phyloP scores from a whole-genome alignment of 2,329 filamentous ascomycete species.

The Fusarium sp. region DNA sequence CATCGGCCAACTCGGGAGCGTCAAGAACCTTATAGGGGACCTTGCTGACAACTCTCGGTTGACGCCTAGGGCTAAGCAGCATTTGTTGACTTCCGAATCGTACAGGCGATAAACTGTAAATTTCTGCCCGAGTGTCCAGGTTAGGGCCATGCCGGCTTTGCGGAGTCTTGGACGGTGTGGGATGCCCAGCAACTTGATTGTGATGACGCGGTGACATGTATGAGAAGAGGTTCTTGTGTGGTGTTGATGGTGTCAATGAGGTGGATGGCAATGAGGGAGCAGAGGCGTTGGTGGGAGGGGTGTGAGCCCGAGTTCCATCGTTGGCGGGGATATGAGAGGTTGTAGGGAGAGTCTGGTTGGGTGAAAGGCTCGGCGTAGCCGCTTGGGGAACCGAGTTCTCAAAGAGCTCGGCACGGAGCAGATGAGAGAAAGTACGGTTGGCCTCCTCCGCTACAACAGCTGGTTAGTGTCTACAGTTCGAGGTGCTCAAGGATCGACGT shows the following conservation, averaged over 20 bases:
- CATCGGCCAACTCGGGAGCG: slow-evolving; percentile 93
- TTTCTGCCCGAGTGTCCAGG: slow-evolving; percentile 86
- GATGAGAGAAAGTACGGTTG: slow-evolving; percentile 87
- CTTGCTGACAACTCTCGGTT: slow-evolving; percentile 90
- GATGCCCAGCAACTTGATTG: slow-evolving; percentile 77
- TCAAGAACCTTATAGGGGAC: slow-evolving; percentile 98
- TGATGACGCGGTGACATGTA: slow-evolving; percentile 82
- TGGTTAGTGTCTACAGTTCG: slow-evolving; percentile 16
- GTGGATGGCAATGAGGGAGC: slow-evolving; percentile 72
- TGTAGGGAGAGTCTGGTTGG: slow-evolving; percentile 62
- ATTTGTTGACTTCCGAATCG: slow-evolving; percentile 93
- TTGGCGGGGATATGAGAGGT: slow-evolving; percentile 63
- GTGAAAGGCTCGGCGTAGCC: slow-evolving; percentile 69
- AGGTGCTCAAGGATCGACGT: slow-evolving; percentile 46
- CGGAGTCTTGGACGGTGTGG: slow-evolving; percentile 87
- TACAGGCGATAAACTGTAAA: slow-evolving; percentile 95
- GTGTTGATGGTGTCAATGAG: slow-evolving; percentile 88
- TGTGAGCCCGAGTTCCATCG: slow-evolving; percentile 78
- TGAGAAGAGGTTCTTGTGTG: slow-evolving; percentile 96
- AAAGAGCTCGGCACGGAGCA: slow-evolving; percentile 92
- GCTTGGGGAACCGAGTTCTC: slow-evolving; percentile 87
- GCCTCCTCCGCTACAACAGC: slow-evolving; percentile 79
- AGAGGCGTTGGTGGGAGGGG: slow-evolving; percentile 75
- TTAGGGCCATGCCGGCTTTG: slow-evolving; percentile 89
- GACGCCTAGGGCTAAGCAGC: slow-evolving; percentile 87